These are phyloP conservation scores for Rosa lucieae DNA, from an alignment of 306 rosid species.

Conservation along the genomic window DNA sequence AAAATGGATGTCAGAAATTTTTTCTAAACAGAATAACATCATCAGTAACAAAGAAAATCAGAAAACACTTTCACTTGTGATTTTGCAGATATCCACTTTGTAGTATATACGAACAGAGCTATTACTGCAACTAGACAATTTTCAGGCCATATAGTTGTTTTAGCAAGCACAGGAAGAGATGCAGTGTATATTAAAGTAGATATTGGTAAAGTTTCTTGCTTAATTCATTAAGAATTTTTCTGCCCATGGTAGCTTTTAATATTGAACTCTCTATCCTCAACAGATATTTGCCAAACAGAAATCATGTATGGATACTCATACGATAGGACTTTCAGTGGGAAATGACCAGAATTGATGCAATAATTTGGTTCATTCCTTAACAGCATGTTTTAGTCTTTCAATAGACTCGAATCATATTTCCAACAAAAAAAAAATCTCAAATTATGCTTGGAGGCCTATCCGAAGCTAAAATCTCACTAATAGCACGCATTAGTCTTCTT, in stretches of 20 bases:
- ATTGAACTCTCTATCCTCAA: background rate
- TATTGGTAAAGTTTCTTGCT: background rate
- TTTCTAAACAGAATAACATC: background rate
- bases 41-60: conserved; percentile 2
- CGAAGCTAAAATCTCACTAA: background rate
- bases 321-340: background rate
- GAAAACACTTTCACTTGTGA: background rate
- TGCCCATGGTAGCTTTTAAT: background rate
- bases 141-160: background rate
- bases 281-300: background rate
- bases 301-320: background rate
- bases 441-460: background rate
- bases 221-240: background rate
- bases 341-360: background rate
- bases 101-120: background rate
- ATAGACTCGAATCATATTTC: background rate
- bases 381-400: background rate
- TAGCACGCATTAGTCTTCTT: too few relatives aligned
- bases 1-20: conserved; percentile 27
- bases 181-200: background rate
- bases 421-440: too few relatives aligned
- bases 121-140: background rate
- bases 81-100: background rate
- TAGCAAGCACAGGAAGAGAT: background rate
- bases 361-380: background rate